Percentiles rank a stretch among this genome's conserved stretches.
Conservation (phyloP, 352 stramenopile species). For the Phytophthora tubulina region DNA sequence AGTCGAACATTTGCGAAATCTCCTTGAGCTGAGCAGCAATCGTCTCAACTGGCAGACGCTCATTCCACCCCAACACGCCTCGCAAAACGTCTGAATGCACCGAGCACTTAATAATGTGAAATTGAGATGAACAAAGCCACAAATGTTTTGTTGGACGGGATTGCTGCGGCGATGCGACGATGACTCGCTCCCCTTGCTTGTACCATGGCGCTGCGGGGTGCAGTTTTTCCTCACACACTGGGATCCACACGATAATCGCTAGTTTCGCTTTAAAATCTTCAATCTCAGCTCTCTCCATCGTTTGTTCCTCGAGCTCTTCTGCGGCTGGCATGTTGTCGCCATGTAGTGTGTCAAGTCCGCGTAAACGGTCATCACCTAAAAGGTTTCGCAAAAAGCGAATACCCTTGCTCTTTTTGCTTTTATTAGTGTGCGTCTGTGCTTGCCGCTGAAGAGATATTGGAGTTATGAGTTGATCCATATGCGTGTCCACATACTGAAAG, state of each 20-base stretch:
- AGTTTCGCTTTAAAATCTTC: slow-evolving; percentile 72
- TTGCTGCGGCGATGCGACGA: slow-evolving; percentile 59
- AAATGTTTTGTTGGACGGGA: slow-evolving; percentile 54
- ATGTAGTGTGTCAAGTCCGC: slow-evolving; percentile 9
- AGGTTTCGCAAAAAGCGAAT: slow-evolving; percentile 66
- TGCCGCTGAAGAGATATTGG: slow-evolving; percentile 29
- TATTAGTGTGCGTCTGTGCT: slow-evolving; percentile 39
- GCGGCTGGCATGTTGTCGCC: slow-evolving; percentile 6
- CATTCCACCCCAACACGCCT: slow-evolving; percentile 59
- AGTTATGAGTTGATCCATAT: slow-evolving; percentile 64
- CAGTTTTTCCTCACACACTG: slow-evolving; percentile 52
- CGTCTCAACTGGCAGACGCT: slow-evolving; percentile 43
- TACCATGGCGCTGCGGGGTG: slow-evolving; percentile 54
- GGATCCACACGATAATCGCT: slow-evolving; percentile 66
- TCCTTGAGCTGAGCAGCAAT: slow-evolving; percentile 64
- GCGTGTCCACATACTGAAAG: slow-evolving; percentile 73
- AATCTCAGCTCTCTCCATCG: slow-evolving; percentile 58
- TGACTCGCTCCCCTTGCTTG: slow-evolving; percentile 40
- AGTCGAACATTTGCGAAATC: slow-evolving; percentile 53
- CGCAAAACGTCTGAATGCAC: slow-evolving; percentile 55
- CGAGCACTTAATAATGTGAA: slow-evolving; percentile 62
- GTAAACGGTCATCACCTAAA: slow-evolving; percentile 47
- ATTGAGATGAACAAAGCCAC: slow-evolving; percentile 73
- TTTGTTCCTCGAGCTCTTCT: slow-evolving; percentile 47
- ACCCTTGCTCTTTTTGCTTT: slow-evolving; percentile 60